These are phyloP conservation scores for Lecanicillium sp. DNA, from an alignment of 2,329 filamentous ascomycete genomes.

Conservation along the genomic window DNA sequence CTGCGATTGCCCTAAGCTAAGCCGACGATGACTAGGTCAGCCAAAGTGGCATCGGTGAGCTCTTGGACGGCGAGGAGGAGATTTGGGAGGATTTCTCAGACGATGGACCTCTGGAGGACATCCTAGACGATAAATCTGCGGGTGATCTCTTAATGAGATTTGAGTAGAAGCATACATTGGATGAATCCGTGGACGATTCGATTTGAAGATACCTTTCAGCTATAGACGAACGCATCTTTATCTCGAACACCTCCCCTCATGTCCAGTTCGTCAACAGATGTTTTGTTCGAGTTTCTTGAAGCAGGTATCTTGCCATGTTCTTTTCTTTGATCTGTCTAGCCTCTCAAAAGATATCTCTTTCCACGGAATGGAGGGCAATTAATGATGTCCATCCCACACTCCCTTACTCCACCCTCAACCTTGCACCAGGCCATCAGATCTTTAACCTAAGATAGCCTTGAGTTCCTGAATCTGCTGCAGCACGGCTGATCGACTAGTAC, in stretches of 20 bases:
- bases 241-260: constrained; percentile 8
- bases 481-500: constrained; percentile 60
- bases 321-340: constrained; percentile 1
- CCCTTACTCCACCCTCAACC: constrained; percentile 20
- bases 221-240: constrained; percentile 7
- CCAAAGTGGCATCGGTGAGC: constrained; percentile 14
- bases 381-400: constrained; percentile 22
- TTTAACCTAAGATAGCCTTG: constrained; percentile 27
- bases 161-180: constrained; percentile 13
- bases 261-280: constrained; percentile 11
- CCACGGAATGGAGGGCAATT: constrained; percentile 23
- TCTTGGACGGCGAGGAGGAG: constrained; percentile 13
- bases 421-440: constrained; percentile 19
- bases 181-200: constrained; percentile 9
- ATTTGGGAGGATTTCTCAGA: constrained; percentile 13
- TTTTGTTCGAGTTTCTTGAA: constrained; percentile 16
- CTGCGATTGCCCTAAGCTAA: too few relatives aligned
- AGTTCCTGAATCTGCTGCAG: constrained; percentile 51
- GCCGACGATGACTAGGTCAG: too few relatives aligned
- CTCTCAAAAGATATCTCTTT: constrained; percentile 20
- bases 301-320: constrained; percentile 7
- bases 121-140: constrained; percentile 12
- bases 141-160: constrained; percentile 12
- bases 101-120: constrained; percentile 5
- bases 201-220: constrained; percentile 14